A percentile compares a stretch with the other conserved stretches of the same genome.
Evolutionary conservation across 2,329 filamentous ascomycete genomes (phyloP).

Genomic region (Fusarium sp.): DNA sequence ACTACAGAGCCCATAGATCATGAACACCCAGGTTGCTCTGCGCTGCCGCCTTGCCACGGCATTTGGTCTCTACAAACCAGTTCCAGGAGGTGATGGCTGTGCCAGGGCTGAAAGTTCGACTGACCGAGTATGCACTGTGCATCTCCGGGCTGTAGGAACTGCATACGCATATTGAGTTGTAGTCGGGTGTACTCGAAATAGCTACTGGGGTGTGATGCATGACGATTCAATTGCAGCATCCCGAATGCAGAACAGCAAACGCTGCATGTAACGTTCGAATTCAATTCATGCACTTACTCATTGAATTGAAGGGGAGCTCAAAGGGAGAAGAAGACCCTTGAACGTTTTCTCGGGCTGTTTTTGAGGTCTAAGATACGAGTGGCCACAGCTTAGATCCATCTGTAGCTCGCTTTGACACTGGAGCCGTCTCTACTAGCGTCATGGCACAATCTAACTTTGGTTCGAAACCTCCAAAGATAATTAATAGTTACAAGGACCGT

Average conservation of each 20-base stretch:
- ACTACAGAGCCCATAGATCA: constrained; percentile 26
- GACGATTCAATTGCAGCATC: constrained; percentile 32
- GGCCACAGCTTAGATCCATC: constrained; percentile 29
- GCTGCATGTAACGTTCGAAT: constrained; percentile 26
- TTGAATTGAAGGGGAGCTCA: neutral
- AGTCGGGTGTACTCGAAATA: constrained; percentile 25
- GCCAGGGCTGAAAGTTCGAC: constrained; percentile 20
- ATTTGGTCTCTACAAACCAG: constrained; percentile 17
- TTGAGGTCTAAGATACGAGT: constrained; percentile 36
- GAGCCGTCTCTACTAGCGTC: constrained; percentile 20
- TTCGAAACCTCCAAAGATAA: constrained; percentile 21
- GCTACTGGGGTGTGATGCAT: constrained; percentile 28
- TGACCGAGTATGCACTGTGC: constrained; percentile 32
- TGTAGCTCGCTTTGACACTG: constrained; percentile 36
- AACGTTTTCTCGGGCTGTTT: constrained; percentile 23
- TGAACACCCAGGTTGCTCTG: constrained; percentile 8
- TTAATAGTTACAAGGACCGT: constrained; percentile 25
- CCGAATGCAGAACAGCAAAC: constrained; percentile 32
- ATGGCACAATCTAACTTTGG: constrained; percentile 17
- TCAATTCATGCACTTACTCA: constrained; percentile 4
- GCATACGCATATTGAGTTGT: constrained; percentile 1
- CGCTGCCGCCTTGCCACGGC: constrained; percentile 38
- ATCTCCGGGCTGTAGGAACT: constrained; percentile 19
- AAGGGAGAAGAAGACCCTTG: constrained; percentile 20
- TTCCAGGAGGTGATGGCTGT: constrained; percentile 22